Base-by-base conservation (phyloP, 495 filamentous ascomycete genomes). In the Opeltia flavorubescens region DNA sequence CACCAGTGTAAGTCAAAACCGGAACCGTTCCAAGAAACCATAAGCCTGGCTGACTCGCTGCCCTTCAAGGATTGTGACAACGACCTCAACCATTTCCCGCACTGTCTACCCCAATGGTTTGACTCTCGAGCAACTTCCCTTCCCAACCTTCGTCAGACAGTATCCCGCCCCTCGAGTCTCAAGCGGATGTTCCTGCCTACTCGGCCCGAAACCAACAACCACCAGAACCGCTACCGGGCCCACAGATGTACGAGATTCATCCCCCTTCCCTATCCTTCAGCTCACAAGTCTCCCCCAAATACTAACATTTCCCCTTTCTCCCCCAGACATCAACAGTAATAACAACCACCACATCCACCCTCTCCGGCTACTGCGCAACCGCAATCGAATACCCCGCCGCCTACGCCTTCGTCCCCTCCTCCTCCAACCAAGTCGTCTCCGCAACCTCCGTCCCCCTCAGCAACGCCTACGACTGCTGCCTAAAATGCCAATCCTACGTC, bases 121-220 rank as follows among this genome's bases (percentile, higher is more conserved):
- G 4, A 44, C 42, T 27, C 42, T 44, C 23, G 42, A 44, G 42
- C n/a, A 44, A 20, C 42, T 44, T 9, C 42, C 42, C 12, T 44
- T 27, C 24, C 42, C 42, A 15, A 44, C 42, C 15, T 44, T 44
- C 26, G 42, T 44, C 29, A 30, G 42, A 3, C 42, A 30, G 42
- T 44, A 44, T 44, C 42, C 42, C 30, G 42, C 42, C 18, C 42
- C 42, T 15, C 42, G 23, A 12, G 42, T 44, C 25, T 44, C 42
- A 44, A 44, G 42, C 29, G 42, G 42, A 44, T 44, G 42, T 27
- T 44, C 42, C 15, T 44, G 42, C 20, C 42, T 44, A 21, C 42
- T 44, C 15, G 42, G 42, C 1, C 42, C 42, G 7, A 27, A 21
- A 5, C 42, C 42, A 27, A 44, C 42, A 13, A 44, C 42, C 42